Conservation (phyloP, 176 grass and related monocot species). For the Paspalum vaginatum region DNA sequence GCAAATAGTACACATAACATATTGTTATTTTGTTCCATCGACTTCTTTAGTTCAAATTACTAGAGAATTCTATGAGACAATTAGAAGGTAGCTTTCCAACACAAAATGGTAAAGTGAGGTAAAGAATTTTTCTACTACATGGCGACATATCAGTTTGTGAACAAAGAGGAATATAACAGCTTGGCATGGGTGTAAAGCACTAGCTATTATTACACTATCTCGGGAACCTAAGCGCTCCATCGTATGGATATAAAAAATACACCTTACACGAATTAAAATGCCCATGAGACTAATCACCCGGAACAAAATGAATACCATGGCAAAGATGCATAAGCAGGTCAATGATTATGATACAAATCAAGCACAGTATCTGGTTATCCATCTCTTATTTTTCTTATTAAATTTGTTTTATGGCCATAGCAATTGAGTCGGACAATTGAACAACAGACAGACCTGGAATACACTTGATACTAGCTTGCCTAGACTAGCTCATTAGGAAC, state of each 20-base stretch:
- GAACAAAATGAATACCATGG: not conserved
- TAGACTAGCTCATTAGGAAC: not conserved
- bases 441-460: not conserved
- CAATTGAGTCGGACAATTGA: not conserved
- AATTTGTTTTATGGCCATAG: not conserved
- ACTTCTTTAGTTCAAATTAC: slow-evolving; percentile 4
- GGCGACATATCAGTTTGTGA: not conserved
- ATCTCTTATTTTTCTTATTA: not conserved
- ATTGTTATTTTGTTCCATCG: not conserved
- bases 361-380: not conserved
- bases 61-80: slow-evolving; percentile 13
- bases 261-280: not conserved
- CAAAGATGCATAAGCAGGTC: not conserved
- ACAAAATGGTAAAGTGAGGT: not conserved
- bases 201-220: not conserved
- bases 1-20: not conserved
- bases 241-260: not conserved
- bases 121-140: not conserved
- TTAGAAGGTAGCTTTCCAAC: not conserved
- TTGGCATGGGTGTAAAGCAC: too few relatives aligned
- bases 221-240: not conserved
- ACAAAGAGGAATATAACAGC: not conserved
- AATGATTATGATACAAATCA: not conserved
- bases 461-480: slow-evolving; percentile 1
- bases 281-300: not conserved